Evolutionary conservation across 768 basidiomycete genomes (phyloP).

Genomic region (Xerocomellus intermedius): DNA sequence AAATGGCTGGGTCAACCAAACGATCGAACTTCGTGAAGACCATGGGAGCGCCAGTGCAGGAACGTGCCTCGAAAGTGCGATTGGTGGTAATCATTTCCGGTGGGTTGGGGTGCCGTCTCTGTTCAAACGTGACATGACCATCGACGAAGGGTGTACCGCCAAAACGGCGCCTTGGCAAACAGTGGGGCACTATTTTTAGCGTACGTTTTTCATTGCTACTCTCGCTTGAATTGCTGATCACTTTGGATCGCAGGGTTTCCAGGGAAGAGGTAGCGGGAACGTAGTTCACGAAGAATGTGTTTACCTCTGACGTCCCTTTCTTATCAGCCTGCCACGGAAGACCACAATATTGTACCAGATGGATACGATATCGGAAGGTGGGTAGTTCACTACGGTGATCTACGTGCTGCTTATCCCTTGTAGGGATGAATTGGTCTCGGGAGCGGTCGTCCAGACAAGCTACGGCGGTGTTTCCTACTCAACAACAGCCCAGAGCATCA

Average conservation of each 20-base stretch:
- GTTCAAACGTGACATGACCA: background rate
- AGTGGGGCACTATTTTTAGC: conserved; percentile 55
- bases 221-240: background rate
- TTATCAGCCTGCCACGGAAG: conserved; percentile 28
- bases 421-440: conserved; percentile 39
- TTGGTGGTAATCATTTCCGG: conserved; percentile 50
- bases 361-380: conserved; percentile 50
- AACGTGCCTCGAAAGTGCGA: conserved; percentile 43
- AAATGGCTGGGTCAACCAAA: conserved; percentile 43
- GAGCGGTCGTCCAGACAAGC: conserved; percentile 38
- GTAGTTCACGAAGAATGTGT: background rate
- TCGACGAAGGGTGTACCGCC: conserved; percentile 43
- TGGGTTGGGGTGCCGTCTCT: conserved; percentile 5
- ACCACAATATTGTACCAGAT: conserved; percentile 43
- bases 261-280: conserved; percentile 38
- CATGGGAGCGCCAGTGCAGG: conserved; percentile 35
- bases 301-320: background rate
- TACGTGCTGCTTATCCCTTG: background rate
- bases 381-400: conserved; percentile 1
- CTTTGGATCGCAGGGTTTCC: conserved; percentile 38
- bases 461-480: conserved; percentile 48
- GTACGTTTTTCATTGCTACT: conserved; percentile 31
- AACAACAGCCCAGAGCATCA: conserved; percentile 45
- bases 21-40: conserved; percentile 43
- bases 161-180: conserved; percentile 53